Evolutionary conservation across 1,284 basidiomycete genomes (phyloP).

Genomic region (Pseudozyma pruni): DNA sequence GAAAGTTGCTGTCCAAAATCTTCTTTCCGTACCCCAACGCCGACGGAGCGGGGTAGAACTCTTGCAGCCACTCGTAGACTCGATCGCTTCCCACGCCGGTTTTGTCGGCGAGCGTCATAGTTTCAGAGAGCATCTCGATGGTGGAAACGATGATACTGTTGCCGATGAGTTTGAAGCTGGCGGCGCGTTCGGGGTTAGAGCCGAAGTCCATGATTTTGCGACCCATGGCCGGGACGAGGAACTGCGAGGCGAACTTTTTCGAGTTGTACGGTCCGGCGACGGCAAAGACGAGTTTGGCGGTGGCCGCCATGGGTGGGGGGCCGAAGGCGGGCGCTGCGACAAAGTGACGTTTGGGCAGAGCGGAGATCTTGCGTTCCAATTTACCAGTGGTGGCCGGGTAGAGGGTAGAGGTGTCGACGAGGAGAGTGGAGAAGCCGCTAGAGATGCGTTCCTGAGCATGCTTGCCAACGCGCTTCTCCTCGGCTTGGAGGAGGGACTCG

Average conservation of each 20-base stretch:
- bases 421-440: slow-evolving; percentile 28
- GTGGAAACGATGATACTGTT: slow-evolving; percentile 60
- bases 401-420: slow-evolving; percentile 54
- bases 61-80: slow-evolving; percentile 67
- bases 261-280: slow-evolving; percentile 85
- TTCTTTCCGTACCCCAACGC: slow-evolving; percentile 58
- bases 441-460: slow-evolving; percentile 61
- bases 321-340: slow-evolving; percentile 84
- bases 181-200: slow-evolving; percentile 80
- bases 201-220: slow-evolving; percentile 74
- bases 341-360: slow-evolving; percentile 75
- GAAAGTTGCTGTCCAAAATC: slow-evolving; percentile 79
- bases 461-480: slow-evolving; percentile 65
- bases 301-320: slow-evolving; percentile 72
- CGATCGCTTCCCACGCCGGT: slow-evolving; percentile 78
- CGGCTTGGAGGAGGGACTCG: slow-evolving; percentile 73
- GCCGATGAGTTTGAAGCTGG: slow-evolving; percentile 76
- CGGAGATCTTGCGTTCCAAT: slow-evolving; percentile 77
- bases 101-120: slow-evolving; percentile 84
- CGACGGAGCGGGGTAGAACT: slow-evolving; percentile 58
- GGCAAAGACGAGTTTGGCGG: slow-evolving; percentile 78
- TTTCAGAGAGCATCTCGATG: slow-evolving; percentile 82
- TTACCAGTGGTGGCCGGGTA: slow-evolving; percentile 68
- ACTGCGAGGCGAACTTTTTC: slow-evolving; percentile 81
- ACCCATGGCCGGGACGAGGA: slow-evolving; percentile 79